Base-by-base conservation (phyloP, 140 eudicot species). In the Bidens hawaiensis region DNA sequence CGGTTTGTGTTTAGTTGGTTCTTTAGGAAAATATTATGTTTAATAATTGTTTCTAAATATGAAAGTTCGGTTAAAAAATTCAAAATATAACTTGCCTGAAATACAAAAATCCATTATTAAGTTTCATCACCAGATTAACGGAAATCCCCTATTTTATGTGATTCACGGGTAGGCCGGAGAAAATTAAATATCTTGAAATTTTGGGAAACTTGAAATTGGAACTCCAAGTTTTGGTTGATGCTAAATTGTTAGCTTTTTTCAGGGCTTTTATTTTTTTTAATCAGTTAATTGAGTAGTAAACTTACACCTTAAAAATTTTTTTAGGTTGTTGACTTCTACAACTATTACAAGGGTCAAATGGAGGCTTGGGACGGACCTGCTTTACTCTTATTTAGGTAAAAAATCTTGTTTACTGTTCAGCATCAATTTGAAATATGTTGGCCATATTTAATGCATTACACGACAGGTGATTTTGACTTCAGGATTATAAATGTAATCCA, bases 341-440 rank as follows among this genome's bases (percentile, higher is more conserved):
- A 94, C 73, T 94, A 88, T 71, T 94, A 94, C 90, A 94, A 94
- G 78, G 99, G 99, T 63, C 99, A 94, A 79, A 94, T 94, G 99
- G 99, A 94, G 70, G 85, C 99, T 54, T 94, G 99, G 99, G 99
- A 94, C 79, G 99, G 99, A 54, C 99, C 99, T 60, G 99, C 99
- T 55, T 88, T 94, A 61, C 95, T 94, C 65, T 69, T 94, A 55
- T 94, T 94, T 80, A 94, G 99, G 99, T 93, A 46, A 51, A 27
- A 60, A 23, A 30, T 21, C 57, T 59, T 18, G 57, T 43, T 33
- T 27, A 22, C 16, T 5, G 25, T 31, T 70, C 33, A 27, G n/a
- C n/a, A 67, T 52, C 40, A 52, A 21, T 67, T 54, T 38, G 36
- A 67, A 24, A 45, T 40, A 23, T 40, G 55, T 24, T 24, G 36